These are phyloP conservation scores for Komagataella pastoris DNA, from an alignment of 805 yeast species.

Conservation along the genomic window DNA sequence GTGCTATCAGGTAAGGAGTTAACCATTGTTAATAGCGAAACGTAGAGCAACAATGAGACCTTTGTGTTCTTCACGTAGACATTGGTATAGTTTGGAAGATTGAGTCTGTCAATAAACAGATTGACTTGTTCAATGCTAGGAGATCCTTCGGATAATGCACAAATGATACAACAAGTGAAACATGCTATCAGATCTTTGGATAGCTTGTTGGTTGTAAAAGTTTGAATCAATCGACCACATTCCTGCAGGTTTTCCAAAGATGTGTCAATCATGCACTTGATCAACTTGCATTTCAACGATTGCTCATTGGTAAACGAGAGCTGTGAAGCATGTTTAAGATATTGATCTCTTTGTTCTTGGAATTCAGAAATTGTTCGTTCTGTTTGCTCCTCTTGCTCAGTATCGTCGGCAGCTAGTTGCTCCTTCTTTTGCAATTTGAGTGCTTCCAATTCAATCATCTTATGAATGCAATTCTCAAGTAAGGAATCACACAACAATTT, in stretches of 20 bases:
- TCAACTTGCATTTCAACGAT: background rate
- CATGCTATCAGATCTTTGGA: background rate
- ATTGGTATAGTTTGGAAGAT: background rate
- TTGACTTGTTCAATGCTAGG: background rate
- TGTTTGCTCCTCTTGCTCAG: background rate
- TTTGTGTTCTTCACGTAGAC: background rate
- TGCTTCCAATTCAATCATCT: slow-evolving; percentile 8
- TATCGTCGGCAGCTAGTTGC: background rate
- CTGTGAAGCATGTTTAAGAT: background rate
- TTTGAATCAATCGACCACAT: background rate
- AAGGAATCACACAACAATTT: slow-evolving; percentile 6
- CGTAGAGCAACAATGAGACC: background rate
- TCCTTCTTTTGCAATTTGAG: slow-evolving; percentile 4
- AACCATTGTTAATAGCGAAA: background rate
- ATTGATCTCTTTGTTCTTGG: background rate
- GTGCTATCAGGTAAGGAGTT: background rate
- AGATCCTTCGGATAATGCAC: background rate
- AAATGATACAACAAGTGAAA: background rate
- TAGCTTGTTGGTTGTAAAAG: background rate
- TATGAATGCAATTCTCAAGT: slow-evolving; percentile 6
- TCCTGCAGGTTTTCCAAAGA: background rate
- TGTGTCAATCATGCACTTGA: background rate
- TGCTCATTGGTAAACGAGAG: background rate
- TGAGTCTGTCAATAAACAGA: background rate
- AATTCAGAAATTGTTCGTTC: background rate